These are phyloP conservation scores for Phaseolus lunatus DNA, from an alignment of 306 rosid species.

Conservation along the genomic window DNA sequence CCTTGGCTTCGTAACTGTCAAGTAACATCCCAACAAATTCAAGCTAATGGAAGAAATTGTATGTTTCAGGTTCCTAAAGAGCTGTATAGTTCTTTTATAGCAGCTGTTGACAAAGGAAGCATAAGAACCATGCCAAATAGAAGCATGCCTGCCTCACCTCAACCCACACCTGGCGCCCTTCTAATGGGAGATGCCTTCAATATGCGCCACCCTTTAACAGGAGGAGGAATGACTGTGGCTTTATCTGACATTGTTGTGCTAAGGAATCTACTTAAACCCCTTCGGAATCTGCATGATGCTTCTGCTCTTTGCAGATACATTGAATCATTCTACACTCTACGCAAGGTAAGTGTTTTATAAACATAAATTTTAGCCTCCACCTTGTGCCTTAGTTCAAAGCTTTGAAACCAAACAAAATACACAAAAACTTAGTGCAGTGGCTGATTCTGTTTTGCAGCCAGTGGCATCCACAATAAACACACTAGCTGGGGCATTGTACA, in stretches of 20 bases:
- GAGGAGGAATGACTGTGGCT: slow-evolving; percentile 96
- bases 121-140: slow-evolving; percentile 79
- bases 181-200: slow-evolving; percentile 93
- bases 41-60: not conserved
- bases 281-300: slow-evolving; percentile 58
- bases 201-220: slow-evolving; percentile 93
- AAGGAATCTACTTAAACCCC: slow-evolving; percentile 59
- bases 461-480: slow-evolving; percentile 75
- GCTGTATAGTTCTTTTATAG: slow-evolving; percentile 60
- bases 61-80: slow-evolving; percentile 74
- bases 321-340: slow-evolving; percentile 64
- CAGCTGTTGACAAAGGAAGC: slow-evolving; percentile 77
- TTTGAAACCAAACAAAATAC: not conserved
- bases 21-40: not conserved
- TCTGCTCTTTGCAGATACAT: slow-evolving; percentile 61
- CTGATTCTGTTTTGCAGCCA: slow-evolving; percentile 57
- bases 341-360: slow-evolving; percentile 48
- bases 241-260: slow-evolving; percentile 75
- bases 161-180: slow-evolving; percentile 80
- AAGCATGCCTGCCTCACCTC: slow-evolving; percentile 84
- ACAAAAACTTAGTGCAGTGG: not conserved
- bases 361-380: not conserved
- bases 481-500: slow-evolving; percentile 78
- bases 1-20: not conserved
- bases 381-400: not conserved